phyloP scores from a whole-genome alignment of 108 stramenopile genomes.

The Schizochytrium sp. region DNA sequence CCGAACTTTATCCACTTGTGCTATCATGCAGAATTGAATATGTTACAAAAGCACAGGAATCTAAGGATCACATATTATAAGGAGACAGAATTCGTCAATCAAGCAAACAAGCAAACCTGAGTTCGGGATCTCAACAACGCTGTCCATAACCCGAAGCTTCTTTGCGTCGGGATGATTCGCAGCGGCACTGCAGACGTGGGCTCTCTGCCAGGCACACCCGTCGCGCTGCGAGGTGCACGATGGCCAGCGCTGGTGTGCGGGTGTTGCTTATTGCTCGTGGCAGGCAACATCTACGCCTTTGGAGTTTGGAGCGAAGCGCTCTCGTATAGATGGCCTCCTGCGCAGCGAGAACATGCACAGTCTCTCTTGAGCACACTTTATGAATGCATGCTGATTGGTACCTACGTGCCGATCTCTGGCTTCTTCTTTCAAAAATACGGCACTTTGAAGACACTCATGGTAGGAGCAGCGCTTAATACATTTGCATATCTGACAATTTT shows the following conservation, averaged over 20 bases:
- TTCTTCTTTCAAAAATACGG: conserved; percentile 43
- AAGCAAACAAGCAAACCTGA: no score
- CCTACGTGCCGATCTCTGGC: conserved; percentile 26
- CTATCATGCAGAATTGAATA: no score
- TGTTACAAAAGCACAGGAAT: no score
- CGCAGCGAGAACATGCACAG: not conserved
- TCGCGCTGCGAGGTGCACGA: no score
- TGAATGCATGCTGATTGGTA: conserved; percentile 45
- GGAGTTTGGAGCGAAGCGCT: conserved; percentile 55
- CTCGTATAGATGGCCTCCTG: conserved; percentile 18
- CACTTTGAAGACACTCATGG: not conserved
- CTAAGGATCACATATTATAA: no score
- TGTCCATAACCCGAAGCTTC: no score
- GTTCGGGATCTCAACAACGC: no score
- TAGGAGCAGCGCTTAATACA: conserved; percentile 13
- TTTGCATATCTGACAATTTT: not conserved
- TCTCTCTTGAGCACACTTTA: conserved; percentile 39
- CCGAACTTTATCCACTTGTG: no score
- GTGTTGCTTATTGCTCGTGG: not conserved
- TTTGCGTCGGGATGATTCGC: no score
- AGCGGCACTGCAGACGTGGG: no score
- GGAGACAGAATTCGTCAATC: no score
- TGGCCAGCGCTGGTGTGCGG: conserved; percentile 14
- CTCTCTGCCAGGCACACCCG: no score
- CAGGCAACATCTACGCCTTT: conserved; percentile 56